These are phyloP conservation scores for Gossypium schwendimanii DNA, from an alignment of 441 rosid genomes.

Conservation along the genomic window DNA sequence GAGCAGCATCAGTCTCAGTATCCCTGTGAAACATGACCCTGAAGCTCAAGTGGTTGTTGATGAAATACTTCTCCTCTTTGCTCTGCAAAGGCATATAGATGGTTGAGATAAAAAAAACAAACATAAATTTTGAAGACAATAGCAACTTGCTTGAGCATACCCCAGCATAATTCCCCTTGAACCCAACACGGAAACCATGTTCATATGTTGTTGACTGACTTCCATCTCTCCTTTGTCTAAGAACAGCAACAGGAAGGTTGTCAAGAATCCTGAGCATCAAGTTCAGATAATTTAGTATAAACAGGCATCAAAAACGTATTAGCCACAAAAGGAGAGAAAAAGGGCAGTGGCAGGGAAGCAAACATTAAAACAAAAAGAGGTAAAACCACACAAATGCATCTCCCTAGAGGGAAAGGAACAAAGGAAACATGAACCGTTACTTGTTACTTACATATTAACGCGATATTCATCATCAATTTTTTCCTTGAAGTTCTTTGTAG, in stretches of 20 bases:
- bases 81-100: slow-evolving; percentile 44
- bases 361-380: not conserved
- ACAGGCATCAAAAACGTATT: not conserved
- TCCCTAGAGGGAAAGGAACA: not conserved
- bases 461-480: slow-evolving; percentile 90
- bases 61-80: slow-evolving; percentile 89
- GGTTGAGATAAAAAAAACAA: not conserved
- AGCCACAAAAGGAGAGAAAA: not conserved
- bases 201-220: slow-evolving; percentile 73
- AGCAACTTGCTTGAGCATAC: slow-evolving; percentile 36
- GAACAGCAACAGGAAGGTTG: slow-evolving; percentile 96
- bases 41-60: slow-evolving; percentile 88
- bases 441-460: slow-evolving; percentile 71
- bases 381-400: not conserved
- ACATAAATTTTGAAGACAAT: not conserved
- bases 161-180: slow-evolving; percentile 89
- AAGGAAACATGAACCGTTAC: not conserved
- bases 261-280: slow-evolving; percentile 73
- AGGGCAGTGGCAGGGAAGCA: not conserved
- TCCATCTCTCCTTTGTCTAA: slow-evolving; percentile 82
- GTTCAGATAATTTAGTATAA: slow-evolving; percentile 12
- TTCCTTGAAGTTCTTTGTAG: slow-evolving; percentile 83
- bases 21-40: slow-evolving; percentile 90
- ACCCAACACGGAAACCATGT: slow-evolving; percentile 90
- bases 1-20: slow-evolving; percentile 61